phyloP scores from a whole-genome alignment of 768 basidiomycete genomes.

The Leccinum truebloodii region DNA sequence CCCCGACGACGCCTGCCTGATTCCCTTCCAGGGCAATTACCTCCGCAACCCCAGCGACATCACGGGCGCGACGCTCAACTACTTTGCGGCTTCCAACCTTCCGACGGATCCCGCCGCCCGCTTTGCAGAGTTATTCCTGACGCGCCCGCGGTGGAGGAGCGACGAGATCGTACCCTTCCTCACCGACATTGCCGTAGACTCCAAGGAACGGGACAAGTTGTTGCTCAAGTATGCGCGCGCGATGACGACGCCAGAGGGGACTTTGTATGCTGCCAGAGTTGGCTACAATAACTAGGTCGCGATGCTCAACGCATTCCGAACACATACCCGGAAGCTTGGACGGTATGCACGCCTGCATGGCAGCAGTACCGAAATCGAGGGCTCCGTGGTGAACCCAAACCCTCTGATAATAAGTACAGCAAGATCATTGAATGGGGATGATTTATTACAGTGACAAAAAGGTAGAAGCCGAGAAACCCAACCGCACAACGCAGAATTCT shows the following conservation, averaged over 20 bases:
- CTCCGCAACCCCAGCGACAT: constrained; percentile 45
- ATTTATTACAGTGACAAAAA: not conserved
- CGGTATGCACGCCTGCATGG: not conserved
- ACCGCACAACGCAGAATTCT: not conserved
- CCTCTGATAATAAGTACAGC: not conserved
- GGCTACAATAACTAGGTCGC: constrained; percentile 51
- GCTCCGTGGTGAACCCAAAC: not conserved
- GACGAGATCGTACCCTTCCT: constrained; percentile 85
- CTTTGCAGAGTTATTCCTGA: constrained; percentile 87
- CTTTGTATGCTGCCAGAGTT: constrained; percentile 74
- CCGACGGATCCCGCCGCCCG: constrained; percentile 78
- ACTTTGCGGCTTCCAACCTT: constrained; percentile 75
- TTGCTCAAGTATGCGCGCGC: constrained; percentile 85
- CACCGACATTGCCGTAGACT: constrained; percentile 75
- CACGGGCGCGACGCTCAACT: constrained; percentile 48
- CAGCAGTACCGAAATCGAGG: not conserved
- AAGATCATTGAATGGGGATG: not conserved
- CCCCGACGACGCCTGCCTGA: not conserved
- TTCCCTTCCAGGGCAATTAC: constrained; percentile 60
- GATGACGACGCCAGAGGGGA: constrained; percentile 63
- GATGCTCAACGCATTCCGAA: not conserved
- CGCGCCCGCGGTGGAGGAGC: constrained; percentile 70
- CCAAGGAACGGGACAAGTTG: constrained; percentile 85
- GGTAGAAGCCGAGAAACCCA: not conserved
- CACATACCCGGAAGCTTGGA: not conserved